phyloP scores from a whole-genome alignment of 116 monocot genomes.

The Trichopus zeylanicus region DNA sequence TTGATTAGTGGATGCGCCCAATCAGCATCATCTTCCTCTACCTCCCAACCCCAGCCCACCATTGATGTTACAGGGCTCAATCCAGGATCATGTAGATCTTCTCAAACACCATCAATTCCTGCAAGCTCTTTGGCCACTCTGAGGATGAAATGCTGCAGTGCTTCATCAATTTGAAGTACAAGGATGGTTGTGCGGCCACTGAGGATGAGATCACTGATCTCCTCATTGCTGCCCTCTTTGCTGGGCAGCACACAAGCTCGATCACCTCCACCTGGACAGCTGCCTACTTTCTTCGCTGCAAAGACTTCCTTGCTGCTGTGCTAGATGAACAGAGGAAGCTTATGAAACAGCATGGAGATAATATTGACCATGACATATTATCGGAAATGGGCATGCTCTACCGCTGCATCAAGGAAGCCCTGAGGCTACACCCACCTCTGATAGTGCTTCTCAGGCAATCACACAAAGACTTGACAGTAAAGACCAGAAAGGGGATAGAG shows the following conservation, averaged over 20 bases:
- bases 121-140: conserved; percentile 42
- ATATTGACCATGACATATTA: conserved; percentile 76
- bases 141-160: conserved; percentile 94
- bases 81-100: conserved; percentile 72
- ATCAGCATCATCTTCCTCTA: conserved; percentile 91
- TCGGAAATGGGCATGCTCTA: conserved; percentile 86
- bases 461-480: conserved; percentile 78
- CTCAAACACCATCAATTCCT: conserved; percentile 60
- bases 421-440: conserved; percentile 91
- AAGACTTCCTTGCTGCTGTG: conserved; percentile 31
- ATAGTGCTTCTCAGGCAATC: conserved; percentile 85
- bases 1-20: conserved; percentile 92
- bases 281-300: conserved; percentile 59
- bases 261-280: conserved; percentile 98
- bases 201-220: conserved; percentile 88
- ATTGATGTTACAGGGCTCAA: conserved; percentile 64
- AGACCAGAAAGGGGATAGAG: conserved; percentile 68
- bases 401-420: conserved; percentile 91
- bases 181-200: conserved; percentile 73
- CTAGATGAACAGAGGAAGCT: conserved; percentile 74
- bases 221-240: conserved; percentile 90
- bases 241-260: conserved; percentile 96
- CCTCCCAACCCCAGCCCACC: conserved; percentile 88
- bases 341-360: conserved; percentile 57
- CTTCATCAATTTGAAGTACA: conserved; percentile 96